Evolutionary conservation across 768 basidiomycete species (phyloP).

Genomic region (Amanita rimosa): DNA sequence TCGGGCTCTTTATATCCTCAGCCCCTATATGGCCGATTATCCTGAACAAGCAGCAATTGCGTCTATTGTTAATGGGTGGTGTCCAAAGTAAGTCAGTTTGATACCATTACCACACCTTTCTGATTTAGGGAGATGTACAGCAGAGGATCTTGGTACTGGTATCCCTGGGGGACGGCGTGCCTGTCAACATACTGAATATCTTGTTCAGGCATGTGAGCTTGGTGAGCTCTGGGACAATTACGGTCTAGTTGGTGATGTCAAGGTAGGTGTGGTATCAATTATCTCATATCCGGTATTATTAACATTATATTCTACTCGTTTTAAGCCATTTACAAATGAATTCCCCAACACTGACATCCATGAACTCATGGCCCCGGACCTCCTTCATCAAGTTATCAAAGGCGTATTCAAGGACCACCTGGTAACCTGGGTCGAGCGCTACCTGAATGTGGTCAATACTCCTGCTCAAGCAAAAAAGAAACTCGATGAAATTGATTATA

Average conservation of each 20-base stretch:
- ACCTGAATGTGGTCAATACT: constrained; percentile 13
- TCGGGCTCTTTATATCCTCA: constrained; percentile 17
- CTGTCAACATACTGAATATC: constrained; percentile 14
- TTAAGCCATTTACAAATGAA: constrained; percentile 20
- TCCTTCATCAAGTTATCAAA: constrained; percentile 21
- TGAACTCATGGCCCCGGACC: too few relatives aligned
- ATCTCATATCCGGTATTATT: background rate
- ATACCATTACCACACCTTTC: background rate
- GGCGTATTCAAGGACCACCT: constrained; percentile 31
- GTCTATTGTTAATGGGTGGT: constrained; percentile 23
- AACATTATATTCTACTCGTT: background rate
- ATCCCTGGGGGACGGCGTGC: constrained; percentile 8
- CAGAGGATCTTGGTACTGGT: constrained; percentile 12
- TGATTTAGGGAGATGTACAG: constrained; percentile 14
- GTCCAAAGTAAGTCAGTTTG: constrained; percentile 9
- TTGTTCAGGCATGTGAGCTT: constrained; percentile 16
- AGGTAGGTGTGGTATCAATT: constrained; percentile 13
- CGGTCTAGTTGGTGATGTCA: constrained; percentile 20
- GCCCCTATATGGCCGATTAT: constrained; percentile 25
- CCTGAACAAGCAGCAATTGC: constrained; percentile 22
- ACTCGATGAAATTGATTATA: constrained; percentile 22
- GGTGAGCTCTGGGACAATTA: constrained; percentile 21
- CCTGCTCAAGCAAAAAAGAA: constrained; percentile 12
- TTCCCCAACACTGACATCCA: constrained; percentile 24
- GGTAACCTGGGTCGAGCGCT: constrained; percentile 22